phyloP scores from a whole-genome alignment of 495 filamentous ascomycete species.

The Penicillium roqueforti region DNA sequence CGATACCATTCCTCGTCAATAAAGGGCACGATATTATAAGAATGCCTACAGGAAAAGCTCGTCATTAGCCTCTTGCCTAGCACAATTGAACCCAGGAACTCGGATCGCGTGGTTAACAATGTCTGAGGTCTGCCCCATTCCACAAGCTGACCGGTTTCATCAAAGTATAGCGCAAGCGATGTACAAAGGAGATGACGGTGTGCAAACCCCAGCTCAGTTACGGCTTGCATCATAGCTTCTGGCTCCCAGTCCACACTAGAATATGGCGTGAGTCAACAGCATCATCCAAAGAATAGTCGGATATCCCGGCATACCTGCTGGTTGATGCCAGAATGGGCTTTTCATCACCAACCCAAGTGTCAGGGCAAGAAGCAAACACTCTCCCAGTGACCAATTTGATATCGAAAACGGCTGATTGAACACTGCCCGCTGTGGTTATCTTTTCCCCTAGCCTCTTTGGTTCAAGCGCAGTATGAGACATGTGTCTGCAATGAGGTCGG shows the following conservation, averaged over 20 bases:
- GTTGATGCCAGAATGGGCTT: conserved; percentile 18
- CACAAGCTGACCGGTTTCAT: conserved; percentile 32
- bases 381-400: conserved; percentile 19
- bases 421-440: conserved; percentile 18
- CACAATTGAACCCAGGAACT: conserved; percentile 5
- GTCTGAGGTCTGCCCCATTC: conserved; percentile 33
- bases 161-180: conserved; percentile 37
- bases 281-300: neutral
- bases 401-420: conserved; percentile 8
- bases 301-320: conserved; percentile 20
- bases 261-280: neutral
- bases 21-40: neutral
- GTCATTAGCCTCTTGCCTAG: neutral
- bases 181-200: conserved; percentile 41
- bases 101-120: conserved; percentile 19
- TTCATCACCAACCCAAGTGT: conserved; percentile 18
- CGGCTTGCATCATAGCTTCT: conserved; percentile 21
- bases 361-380: conserved; percentile 22
- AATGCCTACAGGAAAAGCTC: neutral
- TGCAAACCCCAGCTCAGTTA: conserved; percentile 30
- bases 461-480: conserved; percentile 7
- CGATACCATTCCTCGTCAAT: neutral
- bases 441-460: conserved; percentile 24
- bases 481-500: neutral
- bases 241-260: conserved; percentile 23